Conservation (phyloP, 2,329 filamentous ascomycete species). For the Apiospora arundinis region DNA sequence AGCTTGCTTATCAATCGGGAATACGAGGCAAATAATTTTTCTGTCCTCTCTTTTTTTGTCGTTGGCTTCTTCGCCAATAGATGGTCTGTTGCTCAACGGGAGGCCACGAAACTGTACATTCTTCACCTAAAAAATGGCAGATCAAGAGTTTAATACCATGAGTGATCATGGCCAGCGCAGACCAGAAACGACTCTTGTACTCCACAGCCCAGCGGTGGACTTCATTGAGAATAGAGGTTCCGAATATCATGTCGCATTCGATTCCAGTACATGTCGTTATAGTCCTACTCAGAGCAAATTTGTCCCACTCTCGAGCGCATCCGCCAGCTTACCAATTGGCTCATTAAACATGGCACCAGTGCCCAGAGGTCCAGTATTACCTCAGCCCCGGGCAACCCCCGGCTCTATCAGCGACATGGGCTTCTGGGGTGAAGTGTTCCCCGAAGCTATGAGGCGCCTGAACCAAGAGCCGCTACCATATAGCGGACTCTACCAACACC, state of each 20-base stretch:
- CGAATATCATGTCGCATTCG: slow-evolving; percentile 23
- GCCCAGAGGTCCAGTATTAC: not conserved
- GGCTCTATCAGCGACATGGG: slow-evolving; percentile 21
- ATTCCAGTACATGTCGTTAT: slow-evolving; percentile 21
- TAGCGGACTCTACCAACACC: not conserved
- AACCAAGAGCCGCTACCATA: not conserved
- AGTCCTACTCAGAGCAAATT: slow-evolving; percentile 23
- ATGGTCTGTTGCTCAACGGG: too few species aligned
- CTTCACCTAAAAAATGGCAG: not conserved
- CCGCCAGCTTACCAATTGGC: not conserved
- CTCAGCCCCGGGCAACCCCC: slow-evolving; percentile 19
- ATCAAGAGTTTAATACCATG: not conserved
- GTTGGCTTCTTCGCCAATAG: too few species aligned
- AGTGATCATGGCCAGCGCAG: not conserved
- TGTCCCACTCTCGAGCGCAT: slow-evolving; percentile 1
- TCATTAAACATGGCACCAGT: not conserved
- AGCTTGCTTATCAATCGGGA: too few species aligned
- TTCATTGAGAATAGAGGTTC: slow-evolving; percentile 23
- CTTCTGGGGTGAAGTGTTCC: slow-evolving; percentile 24
- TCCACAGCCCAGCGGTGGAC: slow-evolving; percentile 24
- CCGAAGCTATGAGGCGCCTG: slow-evolving; percentile 19
- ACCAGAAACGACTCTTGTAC: not conserved
- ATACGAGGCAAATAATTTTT: too few species aligned
- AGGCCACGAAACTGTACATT: not conserved
- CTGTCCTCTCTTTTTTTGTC: too few species aligned